Conservation (phyloP, 2,329 filamentous ascomycete species). For the Furcasterigmium furcatum region DNA sequence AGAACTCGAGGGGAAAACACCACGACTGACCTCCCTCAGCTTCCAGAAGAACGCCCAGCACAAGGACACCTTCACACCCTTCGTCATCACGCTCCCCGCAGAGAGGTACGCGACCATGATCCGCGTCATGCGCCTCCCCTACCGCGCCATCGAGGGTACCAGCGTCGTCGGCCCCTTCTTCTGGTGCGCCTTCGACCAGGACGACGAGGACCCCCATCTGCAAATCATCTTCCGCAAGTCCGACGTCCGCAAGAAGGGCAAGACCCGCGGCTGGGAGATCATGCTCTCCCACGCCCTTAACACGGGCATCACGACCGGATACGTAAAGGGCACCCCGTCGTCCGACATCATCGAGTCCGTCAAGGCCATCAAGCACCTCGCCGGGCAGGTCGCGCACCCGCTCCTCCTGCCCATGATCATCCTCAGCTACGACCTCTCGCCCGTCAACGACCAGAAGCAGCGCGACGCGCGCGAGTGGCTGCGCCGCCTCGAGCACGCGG, state of each 20-base stretch:
- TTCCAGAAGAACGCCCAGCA: slow-evolving; percentile 54
- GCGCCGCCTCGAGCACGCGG: slow-evolving; percentile 56
- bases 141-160: slow-evolving; percentile 54
- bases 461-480: slow-evolving; percentile 62
- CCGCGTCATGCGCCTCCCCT: slow-evolving; percentile 48
- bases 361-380: slow-evolving; percentile 46
- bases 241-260: slow-evolving; percentile 63
- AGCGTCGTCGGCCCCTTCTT: slow-evolving; percentile 62
- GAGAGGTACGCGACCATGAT: slow-evolving; percentile 54
- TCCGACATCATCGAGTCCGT: slow-evolving; percentile 50
- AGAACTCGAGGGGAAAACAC: no score
- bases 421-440: slow-evolving; percentile 54
- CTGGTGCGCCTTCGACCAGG: slow-evolving; percentile 55
- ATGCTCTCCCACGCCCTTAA: slow-evolving; percentile 57
- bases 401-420: slow-evolving; percentile 57
- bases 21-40: slow-evolving; percentile 25
- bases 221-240: slow-evolving; percentile 64
- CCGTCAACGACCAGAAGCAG: slow-evolving; percentile 57
- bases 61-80: slow-evolving; percentile 54
- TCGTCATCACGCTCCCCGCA: slow-evolving; percentile 50
- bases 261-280: slow-evolving; percentile 62
- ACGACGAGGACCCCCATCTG: slow-evolving; percentile 53
- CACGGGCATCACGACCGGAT: slow-evolving; percentile 55
- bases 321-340: slow-evolving; percentile 56
- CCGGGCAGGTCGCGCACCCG: slow-evolving; percentile 50